Evolutionary conservation across 352 stramenopile genomes (phyloP).

Genomic region (Phytophthora brassicae): DNA sequence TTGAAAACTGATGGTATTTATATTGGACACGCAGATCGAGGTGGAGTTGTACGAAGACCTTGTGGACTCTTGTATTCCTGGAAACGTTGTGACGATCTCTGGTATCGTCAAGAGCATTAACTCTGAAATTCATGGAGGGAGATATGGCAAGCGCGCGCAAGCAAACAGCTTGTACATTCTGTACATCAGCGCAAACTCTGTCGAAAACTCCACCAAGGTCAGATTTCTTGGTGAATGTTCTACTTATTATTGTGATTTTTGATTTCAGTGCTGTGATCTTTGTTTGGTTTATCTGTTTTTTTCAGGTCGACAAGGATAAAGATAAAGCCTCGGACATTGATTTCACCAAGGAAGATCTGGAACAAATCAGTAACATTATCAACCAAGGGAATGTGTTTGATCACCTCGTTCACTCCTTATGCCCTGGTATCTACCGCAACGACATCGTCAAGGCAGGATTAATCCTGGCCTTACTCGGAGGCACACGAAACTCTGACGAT

Average conservation of each 20-base stretch:
- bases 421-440: conserved; percentile 96
- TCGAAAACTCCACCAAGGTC: conserved; percentile 74
- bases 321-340: conserved; percentile 60
- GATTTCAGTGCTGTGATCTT: too few relatives aligned
- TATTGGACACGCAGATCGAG: conserved; percentile 58
- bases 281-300: too few relatives aligned
- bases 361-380: conserved; percentile 90
- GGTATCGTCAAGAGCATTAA: conserved; percentile 96
- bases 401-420: conserved; percentile 94
- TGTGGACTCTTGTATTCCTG: conserved; percentile 95
- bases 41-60: conserved; percentile 91
- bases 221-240: background rate
- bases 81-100: conserved; percentile 93
- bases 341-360: conserved; percentile 92
- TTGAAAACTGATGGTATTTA: background rate
- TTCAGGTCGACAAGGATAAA: conserved; percentile 42
- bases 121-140: conserved; percentile 89
- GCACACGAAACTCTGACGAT: conserved; percentile 76
- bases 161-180: conserved; percentile 93
- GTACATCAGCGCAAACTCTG: conserved; percentile 92
- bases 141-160: conserved; percentile 89
- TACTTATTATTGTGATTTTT: too few relatives aligned
- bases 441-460: conserved; percentile 97
- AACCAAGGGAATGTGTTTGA: conserved; percentile 91
- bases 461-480: conserved; percentile 94